phyloP scores from a whole-genome alignment of 306 rosid species.

The Begonia loranthoides region DNA sequence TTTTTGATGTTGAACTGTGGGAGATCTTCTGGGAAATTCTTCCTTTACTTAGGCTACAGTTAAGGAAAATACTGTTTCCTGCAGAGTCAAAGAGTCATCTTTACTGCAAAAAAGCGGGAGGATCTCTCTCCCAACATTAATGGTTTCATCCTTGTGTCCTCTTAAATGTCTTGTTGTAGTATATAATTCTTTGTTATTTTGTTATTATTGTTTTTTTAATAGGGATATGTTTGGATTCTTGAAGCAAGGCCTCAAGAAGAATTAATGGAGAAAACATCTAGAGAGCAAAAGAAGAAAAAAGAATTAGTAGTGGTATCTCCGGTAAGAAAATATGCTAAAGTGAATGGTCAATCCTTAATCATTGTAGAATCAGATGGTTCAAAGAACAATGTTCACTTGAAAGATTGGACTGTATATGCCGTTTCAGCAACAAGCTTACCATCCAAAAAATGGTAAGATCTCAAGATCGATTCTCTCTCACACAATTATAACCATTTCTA shows the following conservation, averaged over 20 bases:
- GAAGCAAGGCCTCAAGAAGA: constrained; percentile 47
- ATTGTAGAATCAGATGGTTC: constrained; percentile 50
- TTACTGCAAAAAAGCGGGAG: no score
- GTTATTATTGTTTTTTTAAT: constrained; percentile 12
- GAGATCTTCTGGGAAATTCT: no score
- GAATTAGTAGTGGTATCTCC: constrained; percentile 60
- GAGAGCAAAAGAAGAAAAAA: constrained; percentile 43
- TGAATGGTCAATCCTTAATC: constrained; percentile 33
- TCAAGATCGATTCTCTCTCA: not conserved
- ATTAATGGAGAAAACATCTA: constrained; percentile 27
- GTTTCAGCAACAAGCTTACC: constrained; percentile 60
- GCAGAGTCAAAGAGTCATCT: no score
- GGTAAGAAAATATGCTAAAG: constrained; percentile 45
- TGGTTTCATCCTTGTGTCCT: no score
- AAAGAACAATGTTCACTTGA: constrained; percentile 30
- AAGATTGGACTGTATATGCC: constrained; percentile 51
- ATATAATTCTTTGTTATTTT: not conserved
- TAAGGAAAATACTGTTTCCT: no score
- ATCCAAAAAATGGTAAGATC: constrained; percentile 72
- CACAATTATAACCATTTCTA: not conserved
- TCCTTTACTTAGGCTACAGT: no score
- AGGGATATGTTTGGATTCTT: constrained; percentile 85
- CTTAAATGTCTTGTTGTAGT: no score
- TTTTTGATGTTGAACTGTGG: no score
- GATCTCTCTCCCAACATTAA: no score